Evolutionary conservation across 108 stramenopile genomes (phyloP), one percentile per base, ranked within the genome.

Genomic region (Pseudonitzschia pungens): DNA sequence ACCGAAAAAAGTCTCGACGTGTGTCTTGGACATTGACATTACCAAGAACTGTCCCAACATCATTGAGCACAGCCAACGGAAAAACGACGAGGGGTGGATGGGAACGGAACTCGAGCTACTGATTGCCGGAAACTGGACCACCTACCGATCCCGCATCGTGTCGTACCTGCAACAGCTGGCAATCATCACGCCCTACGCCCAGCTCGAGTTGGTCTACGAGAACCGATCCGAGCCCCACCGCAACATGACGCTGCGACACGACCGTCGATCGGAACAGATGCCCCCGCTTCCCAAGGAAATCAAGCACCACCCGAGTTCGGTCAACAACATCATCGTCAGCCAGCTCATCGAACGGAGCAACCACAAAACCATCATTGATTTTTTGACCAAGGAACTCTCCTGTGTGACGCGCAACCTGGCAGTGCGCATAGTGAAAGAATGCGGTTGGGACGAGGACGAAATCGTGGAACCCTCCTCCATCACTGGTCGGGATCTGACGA

Each of bases 101-200:
- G 98, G 98, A 8, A 95, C 96, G n/a, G 82, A 92, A 45, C 74
- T 98, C 65, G 77, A 88, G 58, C 86, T 98, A 20, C 69, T 94
- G 20, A 92, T 97, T 68, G 88, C 91, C 32, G 98, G 98, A 20
- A 91, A 89, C 76, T 98, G 96, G 95, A 86, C 83, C 8, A 92
- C 96, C 36, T 98, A 97, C 74, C 90, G 89, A 27, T 78, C 94
- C 12, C 71, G 94, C 27, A 89, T 98, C 42, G 86, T 96, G 28
- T 88, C 91, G 70, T 98, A 98, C 73, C 64, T 98, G 33, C 95
- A 96, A 65, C 96, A 97, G 74, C 84, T 98, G 27, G 97, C 97
- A 45, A 95, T 98, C 78, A 97, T 98, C 69, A 98, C 97, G 26
- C 97, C 97, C 22, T 98, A 98, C 72, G 96, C 96, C 4, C 67